Evolutionary conservation across 176 grass and related monocot species (phyloP).

Genomic region (Lolium perenne): DNA sequence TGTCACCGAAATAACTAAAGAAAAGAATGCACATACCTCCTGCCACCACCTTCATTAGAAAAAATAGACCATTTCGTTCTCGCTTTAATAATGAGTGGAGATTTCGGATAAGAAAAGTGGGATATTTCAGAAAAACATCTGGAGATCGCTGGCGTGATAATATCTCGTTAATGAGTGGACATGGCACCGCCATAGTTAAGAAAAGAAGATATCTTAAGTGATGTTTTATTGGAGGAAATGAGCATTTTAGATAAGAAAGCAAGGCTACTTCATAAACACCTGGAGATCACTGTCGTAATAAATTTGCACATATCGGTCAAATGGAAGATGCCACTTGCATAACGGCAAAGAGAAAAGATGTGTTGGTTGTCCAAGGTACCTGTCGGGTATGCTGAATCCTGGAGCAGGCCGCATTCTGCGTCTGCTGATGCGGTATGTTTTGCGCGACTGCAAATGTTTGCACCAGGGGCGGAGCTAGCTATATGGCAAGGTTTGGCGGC

Average conservation of each 20-base stretch:
- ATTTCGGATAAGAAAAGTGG: too few relatives aligned
- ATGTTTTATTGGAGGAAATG: not conserved
- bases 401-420: too few relatives aligned
- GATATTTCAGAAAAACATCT: too few relatives aligned
- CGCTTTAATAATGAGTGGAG: too few relatives aligned
- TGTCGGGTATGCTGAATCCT: too few relatives aligned
- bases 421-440: too few relatives aligned
- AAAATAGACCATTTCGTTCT: not conserved
- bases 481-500: too few relatives aligned
- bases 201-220: too few relatives aligned
- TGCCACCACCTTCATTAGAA: not conserved
- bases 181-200: not conserved
- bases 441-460: too few relatives aligned
- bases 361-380: not conserved
- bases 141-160: too few relatives aligned
- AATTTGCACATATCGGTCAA: not conserved
- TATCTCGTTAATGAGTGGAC: not conserved
- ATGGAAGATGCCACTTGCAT: not conserved
- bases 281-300: not conserved
- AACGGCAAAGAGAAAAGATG: not conserved
- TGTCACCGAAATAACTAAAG: not conserved
- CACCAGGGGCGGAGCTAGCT: too few relatives aligned
- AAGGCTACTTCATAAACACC: not conserved
- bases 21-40: not conserved
- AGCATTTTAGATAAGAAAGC: not conserved